Evolutionary conservation across 2,329 filamentous ascomycete species (phyloP).

Genomic region (Penicillium glabrum): DNA sequence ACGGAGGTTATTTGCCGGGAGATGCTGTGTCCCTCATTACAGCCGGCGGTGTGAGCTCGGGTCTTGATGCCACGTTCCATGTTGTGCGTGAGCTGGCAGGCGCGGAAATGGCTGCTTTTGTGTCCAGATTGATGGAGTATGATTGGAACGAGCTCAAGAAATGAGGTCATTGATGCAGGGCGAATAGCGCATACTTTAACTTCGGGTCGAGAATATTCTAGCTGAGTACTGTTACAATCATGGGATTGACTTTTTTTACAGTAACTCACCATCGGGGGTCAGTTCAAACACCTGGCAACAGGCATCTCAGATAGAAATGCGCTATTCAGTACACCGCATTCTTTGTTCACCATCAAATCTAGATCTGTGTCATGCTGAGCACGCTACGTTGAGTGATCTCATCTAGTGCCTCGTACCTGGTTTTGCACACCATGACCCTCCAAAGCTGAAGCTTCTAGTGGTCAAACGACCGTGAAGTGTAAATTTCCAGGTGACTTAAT

Average conservation of each 20-base stretch:
- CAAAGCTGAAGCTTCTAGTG: not conserved
- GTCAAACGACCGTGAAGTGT: not conserved
- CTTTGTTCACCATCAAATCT: not conserved
- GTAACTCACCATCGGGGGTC: not conserved
- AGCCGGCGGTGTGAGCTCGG: slow-evolving; percentile 73
- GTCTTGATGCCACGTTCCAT: slow-evolving; percentile 81
- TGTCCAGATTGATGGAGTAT: slow-evolving; percentile 75
- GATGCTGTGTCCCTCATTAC: slow-evolving; percentile 73
- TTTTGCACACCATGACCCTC: not conserved
- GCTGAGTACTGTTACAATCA: not conserved
- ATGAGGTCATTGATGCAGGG: slow-evolving; percentile 1
- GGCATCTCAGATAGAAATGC: not conserved
- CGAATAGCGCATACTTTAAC: not conserved
- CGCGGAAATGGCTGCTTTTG: slow-evolving; percentile 72
- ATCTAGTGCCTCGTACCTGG: not conserved
- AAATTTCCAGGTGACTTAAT: not conserved
- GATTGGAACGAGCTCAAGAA: slow-evolving; percentile 59
- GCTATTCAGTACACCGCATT: not conserved
- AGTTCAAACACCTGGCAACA: not conserved
- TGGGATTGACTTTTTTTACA: not conserved
- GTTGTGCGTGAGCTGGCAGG: slow-evolving; percentile 80
- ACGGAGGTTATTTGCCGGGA: slow-evolving; percentile 16
- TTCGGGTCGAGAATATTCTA: not conserved
- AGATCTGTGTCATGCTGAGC: not conserved
- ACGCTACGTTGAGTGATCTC: not conserved